Evolutionary conservation across 1,139 yeast genomes (phyloP).

Genomic region (Kodamaea arcana): DNA sequence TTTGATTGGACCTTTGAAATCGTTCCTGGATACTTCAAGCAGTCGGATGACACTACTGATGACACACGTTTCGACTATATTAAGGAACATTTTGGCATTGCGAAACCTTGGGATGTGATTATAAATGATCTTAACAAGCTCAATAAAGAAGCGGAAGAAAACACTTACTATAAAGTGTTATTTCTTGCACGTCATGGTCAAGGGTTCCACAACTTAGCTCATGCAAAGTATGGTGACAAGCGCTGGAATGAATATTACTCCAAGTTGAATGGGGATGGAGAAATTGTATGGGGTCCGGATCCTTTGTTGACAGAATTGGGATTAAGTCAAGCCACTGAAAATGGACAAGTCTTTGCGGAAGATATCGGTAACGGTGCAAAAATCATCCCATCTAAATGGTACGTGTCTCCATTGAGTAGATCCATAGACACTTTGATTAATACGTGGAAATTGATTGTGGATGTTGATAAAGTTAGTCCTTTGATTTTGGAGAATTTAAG

Average conservation of each 20-base stretch:
- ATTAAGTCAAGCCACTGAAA: slow-evolving; percentile 32
- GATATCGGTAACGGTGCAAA: slow-evolving; percentile 15
- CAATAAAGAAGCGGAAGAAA: slow-evolving; percentile 19
- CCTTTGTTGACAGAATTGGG: slow-evolving; percentile 43
- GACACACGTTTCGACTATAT: slow-evolving; percentile 36
- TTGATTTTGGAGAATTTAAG: slow-evolving; percentile 39
- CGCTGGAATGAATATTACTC: slow-evolving; percentile 45
- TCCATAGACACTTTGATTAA: slow-evolving; percentile 35
- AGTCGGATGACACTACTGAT: slow-evolving; percentile 34
- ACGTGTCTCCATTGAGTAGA: slow-evolving; percentile 35
- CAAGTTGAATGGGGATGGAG: slow-evolving; percentile 40
- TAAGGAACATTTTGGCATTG: slow-evolving; percentile 36
- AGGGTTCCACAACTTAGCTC: slow-evolving; percentile 45
- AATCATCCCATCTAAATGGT: slow-evolving; percentile 26
- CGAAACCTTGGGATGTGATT: slow-evolving; percentile 30
- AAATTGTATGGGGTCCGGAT: slow-evolving; percentile 46
- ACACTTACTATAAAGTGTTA: slow-evolving; percentile 33
- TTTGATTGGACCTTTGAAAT: slow-evolving; percentile 33
- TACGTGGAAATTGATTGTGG: slow-evolving; percentile 26
- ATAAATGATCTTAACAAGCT: slow-evolving; percentile 22
- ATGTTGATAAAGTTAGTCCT: slow-evolving; percentile 23
- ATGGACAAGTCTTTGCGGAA: slow-evolving; percentile 15
- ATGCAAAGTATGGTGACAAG: slow-evolving; percentile 37
- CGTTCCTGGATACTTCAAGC: slow-evolving; percentile 37
- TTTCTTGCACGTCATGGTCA: slow-evolving; percentile 47